Percentiles rank a stretch among this genome's conserved stretches.
Conservation (phyloP, 2,329 filamentous ascomycete genomes). For the Cercospora sp. region DNA sequence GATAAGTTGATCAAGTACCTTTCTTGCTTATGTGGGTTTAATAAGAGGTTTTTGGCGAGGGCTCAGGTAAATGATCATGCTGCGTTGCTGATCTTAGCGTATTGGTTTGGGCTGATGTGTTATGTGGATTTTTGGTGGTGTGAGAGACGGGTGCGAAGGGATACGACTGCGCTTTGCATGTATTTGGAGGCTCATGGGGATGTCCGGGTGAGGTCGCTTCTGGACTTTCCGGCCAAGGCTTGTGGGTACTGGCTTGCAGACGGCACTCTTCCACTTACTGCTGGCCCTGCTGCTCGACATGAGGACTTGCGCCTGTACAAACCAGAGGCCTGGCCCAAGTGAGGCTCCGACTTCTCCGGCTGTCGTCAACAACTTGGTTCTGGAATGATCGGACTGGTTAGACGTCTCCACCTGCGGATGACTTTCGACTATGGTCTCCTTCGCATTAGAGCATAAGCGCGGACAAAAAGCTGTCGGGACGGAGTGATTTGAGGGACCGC, state of each 20-base stretch:
- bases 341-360: neutral
- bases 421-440: neutral
- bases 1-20: conserved; percentile 22
- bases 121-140: conserved; percentile 20
- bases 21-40: conserved; percentile 14
- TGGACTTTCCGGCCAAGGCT: conserved; percentile 12
- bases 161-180: conserved; percentile 18
- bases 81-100: conserved; percentile 15
- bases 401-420: neutral
- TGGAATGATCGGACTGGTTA: no score
- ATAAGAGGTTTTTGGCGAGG: conserved; percentile 12
- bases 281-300: neutral
- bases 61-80: conserved; percentile 17
- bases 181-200: conserved; percentile 6
- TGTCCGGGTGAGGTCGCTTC: conserved; percentile 2
- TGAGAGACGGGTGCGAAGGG: conserved; percentile 6
- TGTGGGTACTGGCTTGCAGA: conserved; percentile 5
- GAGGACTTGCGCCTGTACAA: neutral
- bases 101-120: conserved; percentile 19
- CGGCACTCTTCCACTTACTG: neutral
- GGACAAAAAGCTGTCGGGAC: neutral
- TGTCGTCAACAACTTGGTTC: neutral
- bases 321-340: neutral
- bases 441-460: neutral
- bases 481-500: neutral